Evolutionary conservation across 345 rosid genomes (phyloP).

Genomic region (Bruguiera gymnorhiza): DNA sequence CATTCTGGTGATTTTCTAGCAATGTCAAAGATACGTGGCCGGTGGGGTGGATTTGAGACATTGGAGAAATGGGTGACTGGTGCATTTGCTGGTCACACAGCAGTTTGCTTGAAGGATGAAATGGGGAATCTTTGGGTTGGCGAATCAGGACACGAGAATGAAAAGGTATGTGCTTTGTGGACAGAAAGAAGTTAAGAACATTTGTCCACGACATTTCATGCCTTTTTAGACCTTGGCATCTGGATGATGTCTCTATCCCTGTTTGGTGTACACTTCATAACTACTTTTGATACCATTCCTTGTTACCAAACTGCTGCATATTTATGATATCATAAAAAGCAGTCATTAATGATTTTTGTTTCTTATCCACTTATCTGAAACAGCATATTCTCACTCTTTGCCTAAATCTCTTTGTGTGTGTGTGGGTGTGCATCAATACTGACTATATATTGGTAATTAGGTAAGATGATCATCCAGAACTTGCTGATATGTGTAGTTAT

Average conservation of each 20-base stretch:
- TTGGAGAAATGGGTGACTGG: slow-evolving; percentile 99
- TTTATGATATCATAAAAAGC: no score
- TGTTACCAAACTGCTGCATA: no score
- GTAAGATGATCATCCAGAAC: no score
- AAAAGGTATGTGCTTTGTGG: slow-evolving; percentile 47
- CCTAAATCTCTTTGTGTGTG: no score
- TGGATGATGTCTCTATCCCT: no score
- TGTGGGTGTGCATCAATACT: no score
- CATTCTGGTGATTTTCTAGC: slow-evolving; percentile 92
- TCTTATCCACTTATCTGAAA: not conserved
- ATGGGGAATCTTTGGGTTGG: slow-evolving; percentile 96
- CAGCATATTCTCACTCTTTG: no score
- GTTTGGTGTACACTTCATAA: no score
- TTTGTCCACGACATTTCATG: not conserved
- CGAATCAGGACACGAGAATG: slow-evolving; percentile 98
- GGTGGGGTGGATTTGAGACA: slow-evolving; percentile 99
- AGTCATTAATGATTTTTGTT: no score
- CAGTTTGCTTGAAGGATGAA: slow-evolving; percentile 95
- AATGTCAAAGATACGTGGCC: slow-evolving; percentile 85
- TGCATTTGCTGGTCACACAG: slow-evolving; percentile 98
- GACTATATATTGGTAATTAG: no score
- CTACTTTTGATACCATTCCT: no score
- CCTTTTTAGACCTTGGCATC: not conserved
- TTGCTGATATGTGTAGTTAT: no score
- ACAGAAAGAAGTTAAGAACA: not conserved